A percentile compares a stretch with the other conserved stretches of the same genome.
Evolutionary conservation across 2,329 filamentous ascomycete genomes (phyloP).

Genomic region (Cladophialophora immunda): DNA sequence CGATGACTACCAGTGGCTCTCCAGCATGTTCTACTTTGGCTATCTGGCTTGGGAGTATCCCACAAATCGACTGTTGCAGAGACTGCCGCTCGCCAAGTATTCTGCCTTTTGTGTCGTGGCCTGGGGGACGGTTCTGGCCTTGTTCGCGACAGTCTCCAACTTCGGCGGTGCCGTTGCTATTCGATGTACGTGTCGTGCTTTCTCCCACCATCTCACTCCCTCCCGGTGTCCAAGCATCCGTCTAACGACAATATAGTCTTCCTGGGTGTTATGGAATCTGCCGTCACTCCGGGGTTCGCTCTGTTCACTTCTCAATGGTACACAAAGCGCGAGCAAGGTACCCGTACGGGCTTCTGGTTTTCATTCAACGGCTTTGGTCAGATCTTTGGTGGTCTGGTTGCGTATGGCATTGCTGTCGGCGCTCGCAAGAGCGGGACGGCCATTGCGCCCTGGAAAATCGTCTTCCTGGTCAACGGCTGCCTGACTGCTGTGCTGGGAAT

Average conservation of each 20-base stretch:
- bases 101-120: constrained; percentile 70
- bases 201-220: not conserved
- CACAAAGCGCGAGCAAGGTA: constrained; percentile 72
- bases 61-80: constrained; percentile 70
- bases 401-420: constrained; percentile 70
- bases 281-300: constrained; percentile 74
- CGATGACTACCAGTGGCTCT: constrained; percentile 62
- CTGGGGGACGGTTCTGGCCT: constrained; percentile 69
- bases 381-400: constrained; percentile 69
- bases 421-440: constrained; percentile 62
- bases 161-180: constrained; percentile 70
- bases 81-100: constrained; percentile 72
- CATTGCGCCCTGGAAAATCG: constrained; percentile 72
- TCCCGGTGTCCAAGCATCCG: not conserved
- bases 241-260: constrained; percentile 27
- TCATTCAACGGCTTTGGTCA: constrained; percentile 71
- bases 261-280: constrained; percentile 70
- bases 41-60: constrained; percentile 71
- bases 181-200: constrained; percentile 47
- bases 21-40: constrained; percentile 47
- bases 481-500: constrained; percentile 60
- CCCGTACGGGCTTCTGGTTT: constrained; percentile 73
- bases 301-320: constrained; percentile 77
- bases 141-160: constrained; percentile 69
- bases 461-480: constrained; percentile 64